phyloP scores from a whole-genome alignment of 23 red algal genomes.

The Cyanidium caldarium region DNA sequence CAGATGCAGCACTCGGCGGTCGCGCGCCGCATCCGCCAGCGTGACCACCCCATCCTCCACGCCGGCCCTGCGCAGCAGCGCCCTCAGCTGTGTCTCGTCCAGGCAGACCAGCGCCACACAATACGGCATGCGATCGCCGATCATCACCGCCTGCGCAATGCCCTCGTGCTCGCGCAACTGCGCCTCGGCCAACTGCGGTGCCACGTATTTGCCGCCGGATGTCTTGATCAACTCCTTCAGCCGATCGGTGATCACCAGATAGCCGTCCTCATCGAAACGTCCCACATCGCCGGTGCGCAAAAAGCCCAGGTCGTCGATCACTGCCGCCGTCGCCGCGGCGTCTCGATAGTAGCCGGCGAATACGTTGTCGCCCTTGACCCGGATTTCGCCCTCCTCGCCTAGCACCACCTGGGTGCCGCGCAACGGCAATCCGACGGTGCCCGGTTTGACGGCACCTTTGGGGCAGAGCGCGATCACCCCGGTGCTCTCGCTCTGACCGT shows the following conservation, averaged over 20 bases:
- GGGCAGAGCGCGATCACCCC: slow-evolving; percentile 16
- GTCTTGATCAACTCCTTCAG: slow-evolving; percentile 98
- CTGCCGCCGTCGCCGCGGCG: neutral
- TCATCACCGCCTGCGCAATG: slow-evolving; percentile 54
- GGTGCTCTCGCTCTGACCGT: slow-evolving; percentile 28
- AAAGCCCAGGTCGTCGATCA: slow-evolving; percentile 29
- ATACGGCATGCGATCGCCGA: slow-evolving; percentile 17
- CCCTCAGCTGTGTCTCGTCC: slow-evolving; percentile 1
- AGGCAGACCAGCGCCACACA: slow-evolving; percentile 10
- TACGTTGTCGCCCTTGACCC: slow-evolving; percentile 13
- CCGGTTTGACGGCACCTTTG: slow-evolving; percentile 10
- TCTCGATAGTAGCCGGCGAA: slow-evolving; percentile 20
- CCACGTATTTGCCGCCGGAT: slow-evolving; percentile 82
- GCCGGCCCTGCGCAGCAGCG: neutral
- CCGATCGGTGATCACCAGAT: slow-evolving; percentile 64
- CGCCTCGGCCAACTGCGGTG: slow-evolving; percentile 79
- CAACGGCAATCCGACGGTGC: slow-evolving; percentile 2
- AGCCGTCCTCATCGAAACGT: slow-evolving; percentile 53
- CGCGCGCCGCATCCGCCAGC: neutral
- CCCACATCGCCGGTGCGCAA: slow-evolving; percentile 97
- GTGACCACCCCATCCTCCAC: neutral
- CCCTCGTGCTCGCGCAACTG: slow-evolving; percentile 33
- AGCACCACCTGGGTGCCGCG: neutral
- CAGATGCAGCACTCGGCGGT: neutral
- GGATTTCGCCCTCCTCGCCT: slow-evolving; percentile 11